Percentiles rank a stretch among this genome's conserved stretches.
These are phyloP conservation scores for Beauveria brongniartii DNA, from an alignment of 2,329 filamentous ascomycete species.

Conservation along the genomic window DNA sequence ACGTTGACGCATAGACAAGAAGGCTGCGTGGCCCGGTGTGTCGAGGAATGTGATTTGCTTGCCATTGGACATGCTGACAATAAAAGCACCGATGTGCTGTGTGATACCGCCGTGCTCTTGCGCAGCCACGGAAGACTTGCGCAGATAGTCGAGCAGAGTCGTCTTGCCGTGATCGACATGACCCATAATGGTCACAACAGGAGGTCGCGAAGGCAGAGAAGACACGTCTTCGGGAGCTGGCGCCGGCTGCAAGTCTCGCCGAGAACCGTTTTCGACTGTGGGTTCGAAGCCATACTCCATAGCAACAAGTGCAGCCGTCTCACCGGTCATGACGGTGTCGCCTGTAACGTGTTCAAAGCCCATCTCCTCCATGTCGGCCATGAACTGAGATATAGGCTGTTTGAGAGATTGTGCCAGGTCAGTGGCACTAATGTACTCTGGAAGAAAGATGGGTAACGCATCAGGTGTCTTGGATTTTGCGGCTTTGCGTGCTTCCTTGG, in stretches of 20 bases:
- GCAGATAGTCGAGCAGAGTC: conserved; percentile 85
- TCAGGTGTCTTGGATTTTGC: conserved; percentile 31
- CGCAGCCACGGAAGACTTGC: conserved; percentile 85
- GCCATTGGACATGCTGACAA: conserved; percentile 75
- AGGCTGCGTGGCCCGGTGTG: conserved; percentile 92
- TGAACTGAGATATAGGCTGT: conserved; percentile 62
- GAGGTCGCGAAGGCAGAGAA: conserved; percentile 65
- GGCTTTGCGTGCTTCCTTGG: conserved; percentile 32
- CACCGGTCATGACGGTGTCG: conserved; percentile 81
- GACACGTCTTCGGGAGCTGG: conserved; percentile 62
- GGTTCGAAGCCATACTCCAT: conserved; percentile 91
- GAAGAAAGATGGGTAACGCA: conserved; percentile 61
- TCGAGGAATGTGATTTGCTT: conserved; percentile 95
- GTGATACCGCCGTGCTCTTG: conserved; percentile 95
- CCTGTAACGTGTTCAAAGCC: conserved; percentile 80
- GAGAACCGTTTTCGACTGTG: conserved; percentile 58
- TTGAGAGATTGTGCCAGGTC: conserved; percentile 71
- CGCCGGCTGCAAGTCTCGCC: conserved; percentile 62
- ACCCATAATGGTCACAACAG: conserved; percentile 98
- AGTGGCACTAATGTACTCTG: conserved; percentile 84
- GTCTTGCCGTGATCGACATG: conserved; percentile 99
- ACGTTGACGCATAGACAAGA: conserved; percentile 89
- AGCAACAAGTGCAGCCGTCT: conserved; percentile 83
- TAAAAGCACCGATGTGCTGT: conserved; percentile 96
- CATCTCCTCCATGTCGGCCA: conserved; percentile 68